Evolutionary conservation across 106 monocot species (phyloP).

Genomic region (Acanthochlamys bracteata): DNA sequence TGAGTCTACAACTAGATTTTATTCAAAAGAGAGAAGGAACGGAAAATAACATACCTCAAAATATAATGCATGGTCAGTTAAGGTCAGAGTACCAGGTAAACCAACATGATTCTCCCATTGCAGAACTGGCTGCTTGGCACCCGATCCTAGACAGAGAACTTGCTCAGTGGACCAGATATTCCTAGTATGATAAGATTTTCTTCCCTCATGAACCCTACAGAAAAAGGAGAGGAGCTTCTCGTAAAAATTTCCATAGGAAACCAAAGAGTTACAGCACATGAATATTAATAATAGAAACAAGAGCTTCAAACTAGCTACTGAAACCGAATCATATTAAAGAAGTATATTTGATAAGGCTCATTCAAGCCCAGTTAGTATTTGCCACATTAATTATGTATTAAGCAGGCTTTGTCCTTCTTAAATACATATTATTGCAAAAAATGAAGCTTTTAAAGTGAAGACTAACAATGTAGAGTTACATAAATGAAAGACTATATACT

Average conservation of each 20-base stretch:
- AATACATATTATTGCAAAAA: too few species aligned
- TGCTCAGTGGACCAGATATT: constrained; percentile 45
- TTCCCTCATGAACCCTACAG: constrained; percentile 72
- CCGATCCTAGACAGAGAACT: constrained; percentile 73
- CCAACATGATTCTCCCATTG: constrained; percentile 92
- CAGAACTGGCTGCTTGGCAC: constrained; percentile 78
- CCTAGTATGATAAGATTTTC: constrained; percentile 45
- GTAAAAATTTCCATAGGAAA: not conserved
- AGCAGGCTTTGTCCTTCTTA: too few species aligned
- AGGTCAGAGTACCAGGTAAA: constrained; percentile 86
- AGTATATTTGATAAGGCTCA: too few species aligned
- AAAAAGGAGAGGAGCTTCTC: not conserved
- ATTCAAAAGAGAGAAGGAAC: not conserved
- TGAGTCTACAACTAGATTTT: not conserved
- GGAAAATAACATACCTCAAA: constrained; percentile 49
- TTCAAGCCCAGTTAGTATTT: too few species aligned
- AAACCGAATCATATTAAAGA: too few species aligned
- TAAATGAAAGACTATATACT: too few species aligned
- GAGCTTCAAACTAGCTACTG: too few species aligned
- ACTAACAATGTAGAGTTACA: too few species aligned
- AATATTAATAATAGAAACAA: too few species aligned
- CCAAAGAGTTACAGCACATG: too few species aligned
- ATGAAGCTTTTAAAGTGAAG: too few species aligned
- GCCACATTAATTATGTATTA: too few species aligned
- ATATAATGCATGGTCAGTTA: constrained; percentile 82